Evolutionary conservation across 2,329 filamentous ascomycete genomes (phyloP).

Genomic region (Monosporascus sp.): DNA sequence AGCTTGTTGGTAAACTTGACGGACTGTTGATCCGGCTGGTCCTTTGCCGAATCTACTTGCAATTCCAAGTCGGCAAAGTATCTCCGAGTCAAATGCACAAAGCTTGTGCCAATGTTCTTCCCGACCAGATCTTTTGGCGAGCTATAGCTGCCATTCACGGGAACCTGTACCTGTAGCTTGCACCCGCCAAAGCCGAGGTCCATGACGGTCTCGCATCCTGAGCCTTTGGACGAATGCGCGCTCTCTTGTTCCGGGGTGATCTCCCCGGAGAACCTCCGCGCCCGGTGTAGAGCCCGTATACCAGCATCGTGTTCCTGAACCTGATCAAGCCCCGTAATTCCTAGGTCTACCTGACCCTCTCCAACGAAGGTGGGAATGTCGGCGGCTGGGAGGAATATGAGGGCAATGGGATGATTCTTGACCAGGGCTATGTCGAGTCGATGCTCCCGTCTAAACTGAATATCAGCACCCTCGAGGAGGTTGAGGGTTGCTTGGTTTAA

Average conservation of each 20-base stretch:
- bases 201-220: conserved; percentile 78
- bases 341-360: conserved; percentile 87
- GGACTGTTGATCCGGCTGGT: conserved; percentile 28
- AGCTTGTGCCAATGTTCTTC: conserved; percentile 93
- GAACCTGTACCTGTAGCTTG: conserved; percentile 95
- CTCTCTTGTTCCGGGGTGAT: conserved; percentile 38
- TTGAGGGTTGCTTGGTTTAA: conserved; percentile 85
- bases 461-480: conserved; percentile 87
- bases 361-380: conserved; percentile 98
- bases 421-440: conserved; percentile 96
- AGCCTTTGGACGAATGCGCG: conserved; percentile 39
- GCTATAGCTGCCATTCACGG: conserved; percentile 70
- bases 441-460: conserved; percentile 93
- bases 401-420: conserved; percentile 91
- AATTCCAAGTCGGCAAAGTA: conserved; percentile 80
- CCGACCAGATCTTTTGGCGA: conserved; percentile 76
- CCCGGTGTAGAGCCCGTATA: conserved; percentile 44
- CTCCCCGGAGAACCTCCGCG: conserved; percentile 43
- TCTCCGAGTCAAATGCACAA: conserved; percentile 74
- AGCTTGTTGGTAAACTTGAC: conserved; percentile 46
- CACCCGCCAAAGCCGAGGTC: conserved; percentile 88
- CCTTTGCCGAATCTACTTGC: conserved; percentile 38
- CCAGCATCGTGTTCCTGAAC: conserved; percentile 82
- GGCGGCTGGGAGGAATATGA: conserved; percentile 93
- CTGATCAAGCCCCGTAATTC: conserved; percentile 91